phyloP scores from a whole-genome alignment of 345 rosid genomes.

The Ceriops tagal region DNA sequence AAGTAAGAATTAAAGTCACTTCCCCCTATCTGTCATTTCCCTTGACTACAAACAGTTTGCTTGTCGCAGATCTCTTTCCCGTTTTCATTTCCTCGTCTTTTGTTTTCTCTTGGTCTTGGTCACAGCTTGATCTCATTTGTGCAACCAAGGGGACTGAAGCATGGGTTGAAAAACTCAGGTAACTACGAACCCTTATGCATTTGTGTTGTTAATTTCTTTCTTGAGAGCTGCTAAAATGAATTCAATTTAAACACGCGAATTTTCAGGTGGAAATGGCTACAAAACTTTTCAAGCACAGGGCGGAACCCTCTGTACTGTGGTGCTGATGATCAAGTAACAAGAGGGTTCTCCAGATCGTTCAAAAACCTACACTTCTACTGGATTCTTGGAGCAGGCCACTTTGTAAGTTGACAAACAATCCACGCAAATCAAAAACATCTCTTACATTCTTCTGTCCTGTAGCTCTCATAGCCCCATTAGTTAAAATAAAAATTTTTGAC shows the following conservation, averaged over 20 bases:
- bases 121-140: constrained; percentile 77
- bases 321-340: constrained; percentile 31
- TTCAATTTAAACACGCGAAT: neutral
- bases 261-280: constrained; percentile 75
- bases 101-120: neutral
- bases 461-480: too few relatives aligned
- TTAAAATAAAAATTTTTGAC: too few relatives aligned
- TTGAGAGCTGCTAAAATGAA: too few relatives aligned
- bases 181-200: constrained; percentile 6
- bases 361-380: constrained; percentile 77
- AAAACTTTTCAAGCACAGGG: constrained; percentile 33
- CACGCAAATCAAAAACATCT: too few relatives aligned
- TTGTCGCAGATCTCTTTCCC: too few relatives aligned
- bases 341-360: constrained; percentile 68
- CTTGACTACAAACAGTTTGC: too few relatives aligned
- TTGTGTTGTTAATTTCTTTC: neutral
- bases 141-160: constrained; percentile 83
- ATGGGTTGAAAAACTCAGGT: constrained; percentile 91
- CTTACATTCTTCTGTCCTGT: too few relatives aligned
- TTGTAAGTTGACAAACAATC: constrained; percentile 48
- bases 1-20: too few relatives aligned
- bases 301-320: constrained; percentile 62
- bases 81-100: too few relatives aligned
- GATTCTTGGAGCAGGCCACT: constrained; percentile 96
- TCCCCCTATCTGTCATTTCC: too few relatives aligned